Base-by-base conservation (phyloP, 441 rosid genomes). In the Adansonia gregorii region DNA sequence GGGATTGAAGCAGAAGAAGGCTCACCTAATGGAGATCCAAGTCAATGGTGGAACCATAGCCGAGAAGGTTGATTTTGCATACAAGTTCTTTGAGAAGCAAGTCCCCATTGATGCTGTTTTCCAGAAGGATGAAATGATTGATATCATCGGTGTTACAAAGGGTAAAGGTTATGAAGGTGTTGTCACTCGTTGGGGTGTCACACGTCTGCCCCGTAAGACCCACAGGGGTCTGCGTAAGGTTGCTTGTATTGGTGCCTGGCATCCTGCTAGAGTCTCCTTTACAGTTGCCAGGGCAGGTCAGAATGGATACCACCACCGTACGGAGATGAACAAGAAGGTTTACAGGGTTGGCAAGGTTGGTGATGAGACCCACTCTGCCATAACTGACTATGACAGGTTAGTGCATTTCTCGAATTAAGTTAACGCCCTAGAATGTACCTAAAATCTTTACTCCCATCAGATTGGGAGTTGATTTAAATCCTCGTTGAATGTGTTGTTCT, bases 201-300 rank as follows among this genome's bases (percentile, higher is more conserved):
- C 98, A 12, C 92, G 97, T 41, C 94, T 94, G 41, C 98, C 98
- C 20, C 94, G 98, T 22, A 94, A 94, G 88, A 94, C 98, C 76
- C 98, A 94, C 79, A 87, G 98, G 54, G 98, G 98, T 83, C 94
- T 94, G 17, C 93, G 97, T 46, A 92, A 94, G 91, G 98, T 94
- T 22, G 98, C 98, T 73, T 94, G 98, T 88, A 92, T 94, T 14
- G 98, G 96, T 66, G 97, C 98, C n/a, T 94, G 98, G 98, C 97
- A 94, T 89, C 98, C 98, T 59, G 97, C 97, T 22, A 91, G 98
- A 80, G 98, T 94, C 24, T 94, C 98, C 7, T 94, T 85, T 79
- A 94, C 98, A 43, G 97, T 94, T 14, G 98, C 97, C 27, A 87
- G 97, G 81, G 97, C 98, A 81, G 98, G 97, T 82, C 98, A 94